These are phyloP conservation scores for Aureobasidium mangrovei DNA, from an alignment of 2,329 filamentous ascomycete species.

Conservation along the genomic window DNA sequence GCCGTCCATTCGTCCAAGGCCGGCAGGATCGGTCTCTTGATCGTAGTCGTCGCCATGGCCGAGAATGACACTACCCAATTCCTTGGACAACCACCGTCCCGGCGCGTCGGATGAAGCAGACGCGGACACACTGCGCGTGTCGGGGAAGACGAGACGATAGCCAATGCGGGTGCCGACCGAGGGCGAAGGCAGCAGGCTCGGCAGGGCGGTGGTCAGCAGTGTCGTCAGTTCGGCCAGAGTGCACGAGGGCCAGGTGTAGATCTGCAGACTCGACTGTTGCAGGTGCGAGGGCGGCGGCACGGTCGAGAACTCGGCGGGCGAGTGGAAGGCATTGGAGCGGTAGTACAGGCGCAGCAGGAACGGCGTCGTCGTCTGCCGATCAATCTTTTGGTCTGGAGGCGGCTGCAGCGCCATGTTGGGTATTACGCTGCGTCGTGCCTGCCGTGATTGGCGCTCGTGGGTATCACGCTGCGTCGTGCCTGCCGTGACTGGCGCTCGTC, in stretches of 20 bases:
- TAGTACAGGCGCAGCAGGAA: slow-evolving; percentile 85
- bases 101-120: slow-evolving; percentile 30
- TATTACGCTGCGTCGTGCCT: neutral
- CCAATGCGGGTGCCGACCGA: slow-evolving; percentile 75
- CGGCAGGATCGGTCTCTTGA: slow-evolving; percentile 26
- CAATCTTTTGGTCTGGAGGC: slow-evolving; percentile 38
- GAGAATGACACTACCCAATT: slow-evolving; percentile 74
- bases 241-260: slow-evolving; percentile 81
- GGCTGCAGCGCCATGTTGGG: slow-evolving; percentile 28
- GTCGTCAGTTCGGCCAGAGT: slow-evolving; percentile 73
- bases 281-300: slow-evolving; percentile 43
- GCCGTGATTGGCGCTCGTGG: neutral
- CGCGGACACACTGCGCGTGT: slow-evolving; percentile 46
- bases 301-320: slow-evolving; percentile 59
- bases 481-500: neutral
- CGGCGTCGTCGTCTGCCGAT: slow-evolving; percentile 64
- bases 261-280: slow-evolving; percentile 48
- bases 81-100: slow-evolving; percentile 64
- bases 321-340: slow-evolving; percentile 64
- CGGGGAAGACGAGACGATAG: slow-evolving; percentile 79
- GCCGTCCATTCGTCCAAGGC: slow-evolving; percentile 37
- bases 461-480: neutral
- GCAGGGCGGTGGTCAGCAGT: slow-evolving; percentile 61
- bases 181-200: slow-evolving; percentile 60
- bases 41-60: slow-evolving; percentile 27